Base-by-base conservation (phyloP, 345 rosid genomes). In the Capsella bursapastoris region DNA sequence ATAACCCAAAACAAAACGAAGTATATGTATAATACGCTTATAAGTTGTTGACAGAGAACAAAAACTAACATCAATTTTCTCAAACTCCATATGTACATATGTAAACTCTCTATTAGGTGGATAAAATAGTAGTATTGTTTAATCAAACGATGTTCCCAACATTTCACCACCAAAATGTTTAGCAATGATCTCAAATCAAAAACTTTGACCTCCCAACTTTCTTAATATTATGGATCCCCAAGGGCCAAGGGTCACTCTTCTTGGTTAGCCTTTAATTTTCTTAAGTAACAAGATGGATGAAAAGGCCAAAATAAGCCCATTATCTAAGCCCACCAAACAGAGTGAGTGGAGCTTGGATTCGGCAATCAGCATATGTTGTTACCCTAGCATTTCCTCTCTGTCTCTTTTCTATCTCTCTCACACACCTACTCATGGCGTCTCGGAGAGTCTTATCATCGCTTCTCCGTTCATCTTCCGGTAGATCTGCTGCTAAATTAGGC, bases 371-470 rank as follows among this genome's bases (percentile, higher is more conserved):
- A n/a, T 45, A 13, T 25, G 35, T 22, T 28, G 6, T 10, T 53
- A 53, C 75, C 81, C 88, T 83, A 83, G 59, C 68, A 34, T 57
- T 25, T 48, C 69, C 51, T 41, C 65, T 41, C 25, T 22, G 25
- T 34, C 37, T 31, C 16, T 9, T 22, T 22, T 22, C 66, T 34
- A 45, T 55, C 18, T 7, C 62, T 34, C 60, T 9, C 88, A 71
- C 80, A 80, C 85, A 81, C 74, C n/a, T 27, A 53, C 16, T 80
- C 27, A 92, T 93, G 98, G 95, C 97, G 80, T 84, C 90, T 3
- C 93, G 98, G 77, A 73, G 97, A 70, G 73, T 89, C 64, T 51
- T 91, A 43, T 82, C 89, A 16, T 80, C 95, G n/a, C 83, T 94
- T 52, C 83, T 91, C 75, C 95, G 97, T 57, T 87, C 96, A 14